Evolutionary conservation across 2,329 filamentous ascomycete genomes (phyloP), one percentile per base, ranked within the genome.

Genomic region (Colletotrichum cuscutae): DNA sequence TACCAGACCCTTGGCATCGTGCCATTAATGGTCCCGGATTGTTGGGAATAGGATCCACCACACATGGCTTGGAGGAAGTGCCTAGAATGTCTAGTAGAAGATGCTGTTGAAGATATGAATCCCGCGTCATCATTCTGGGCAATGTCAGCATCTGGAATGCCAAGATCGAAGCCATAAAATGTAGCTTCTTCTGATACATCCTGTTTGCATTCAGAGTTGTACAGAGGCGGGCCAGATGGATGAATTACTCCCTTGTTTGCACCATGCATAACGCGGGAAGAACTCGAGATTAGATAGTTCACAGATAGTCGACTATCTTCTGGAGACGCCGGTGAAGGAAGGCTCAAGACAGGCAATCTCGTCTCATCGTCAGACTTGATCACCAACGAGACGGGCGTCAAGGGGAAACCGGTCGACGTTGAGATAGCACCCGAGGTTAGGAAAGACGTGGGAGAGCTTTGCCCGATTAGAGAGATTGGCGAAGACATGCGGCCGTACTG

Each of bases 131-230:
- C 89, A 76, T 95, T 95, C 63, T 87, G 89, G 32, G 90, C 90
- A 1, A 93, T 83, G 77, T 96, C 94, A 24, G 90, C 82, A 81
- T 96, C 94, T 11, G 88, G 87, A 73, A 90, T 86, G 1, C 94
- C 94, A 68, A 89, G 86, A 78, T 96, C 94, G 72, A 93, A 88
- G 6, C 94, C 94, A 79, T 93, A 95, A 56, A 86, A 89, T 7
- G 82, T 87, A 46, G 82, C 81, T 75, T 84, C 78, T 72, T 83
- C 75, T 72, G 76, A 52, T 58, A 56, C 67, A 9, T 57, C 62
- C 1, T 22, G 7, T 3, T 58, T 68, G 11, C 22, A 30, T n/a
- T 15, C 74, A 11, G 8, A n/a, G 15, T 60, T 75, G n/a, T 75
- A 75, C 57, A 78, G 75, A 59, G 76, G 76, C 37, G 76, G 66